A percentile compares a stretch with the other conserved stretches of the same genome.
Conservation (phyloP, 2,329 filamentous ascomycete species). For the Cercospora zeae-maydis region DNA sequence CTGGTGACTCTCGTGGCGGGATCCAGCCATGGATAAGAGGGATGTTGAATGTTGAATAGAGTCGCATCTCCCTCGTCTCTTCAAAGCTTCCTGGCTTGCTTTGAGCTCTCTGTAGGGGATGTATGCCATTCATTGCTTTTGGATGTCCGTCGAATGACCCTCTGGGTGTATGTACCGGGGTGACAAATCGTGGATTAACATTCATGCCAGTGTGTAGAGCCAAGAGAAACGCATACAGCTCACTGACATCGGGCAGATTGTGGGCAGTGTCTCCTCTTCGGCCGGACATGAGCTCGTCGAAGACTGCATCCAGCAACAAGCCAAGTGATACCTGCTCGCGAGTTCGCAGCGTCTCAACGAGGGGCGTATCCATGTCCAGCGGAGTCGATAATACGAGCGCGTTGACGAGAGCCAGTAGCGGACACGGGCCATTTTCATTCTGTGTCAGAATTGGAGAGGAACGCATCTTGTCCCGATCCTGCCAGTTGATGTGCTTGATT, state of each 20-base stretch:
- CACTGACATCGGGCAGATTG: slow-evolving; percentile 77
- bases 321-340: slow-evolving; percentile 86
- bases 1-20: slow-evolving; percentile 63
- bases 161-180: slow-evolving; percentile 36
- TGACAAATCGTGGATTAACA: slow-evolving; percentile 85
- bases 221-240: slow-evolving; percentile 82
- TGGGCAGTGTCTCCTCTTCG: slow-evolving; percentile 61
- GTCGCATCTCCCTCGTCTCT: slow-evolving; percentile 78
- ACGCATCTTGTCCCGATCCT: slow-evolving; percentile 65
- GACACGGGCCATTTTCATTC: slow-evolving; percentile 92
- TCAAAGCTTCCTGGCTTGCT: slow-evolving; percentile 73
- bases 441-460: slow-evolving; percentile 87
- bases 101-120: slow-evolving; percentile 38
- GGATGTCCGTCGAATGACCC: slow-evolving; percentile 29
- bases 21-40: slow-evolving; percentile 93
- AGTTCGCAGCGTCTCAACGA: slow-evolving; percentile 72
- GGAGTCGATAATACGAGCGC: slow-evolving; percentile 81
- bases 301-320: slow-evolving; percentile 79
- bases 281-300: slow-evolving; percentile 86
- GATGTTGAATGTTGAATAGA: slow-evolving; percentile 85
- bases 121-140: slow-evolving; percentile 37
- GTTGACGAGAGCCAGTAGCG: slow-evolving; percentile 87
- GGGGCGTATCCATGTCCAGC: slow-evolving; percentile 60
- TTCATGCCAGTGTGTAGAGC: slow-evolving; percentile 96
- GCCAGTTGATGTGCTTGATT: slow-evolving; percentile 87